Evolutionary conservation across 768 basidiomycete genomes (phyloP).

Genomic region (Lyophyllum decastes): DNA sequence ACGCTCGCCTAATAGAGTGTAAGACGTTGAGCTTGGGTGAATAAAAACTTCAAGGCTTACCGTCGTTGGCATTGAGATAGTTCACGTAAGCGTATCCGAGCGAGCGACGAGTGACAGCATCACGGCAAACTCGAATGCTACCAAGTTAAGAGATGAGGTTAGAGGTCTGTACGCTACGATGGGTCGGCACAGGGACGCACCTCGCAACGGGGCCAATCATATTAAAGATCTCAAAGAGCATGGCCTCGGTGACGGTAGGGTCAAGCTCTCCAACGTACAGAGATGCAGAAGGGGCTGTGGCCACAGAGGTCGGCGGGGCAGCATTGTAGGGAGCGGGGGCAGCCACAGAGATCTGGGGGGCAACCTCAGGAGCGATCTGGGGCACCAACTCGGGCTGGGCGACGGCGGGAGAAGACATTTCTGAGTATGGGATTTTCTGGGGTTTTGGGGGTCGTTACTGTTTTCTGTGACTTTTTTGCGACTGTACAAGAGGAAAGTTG

Average conservation of each 20-base stretch:
- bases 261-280: constrained; percentile 99
- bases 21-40: constrained; percentile 6
- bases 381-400: constrained; percentile 53
- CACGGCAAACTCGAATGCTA: constrained; percentile 99
- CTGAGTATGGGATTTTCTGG: constrained; percentile 40
- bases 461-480: constrained; percentile 76
- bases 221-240: constrained; percentile 99
- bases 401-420: constrained; percentile 62
- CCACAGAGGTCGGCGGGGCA: constrained; percentile 51
- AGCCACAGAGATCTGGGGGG: constrained; percentile 36
- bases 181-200: constrained; percentile 39
- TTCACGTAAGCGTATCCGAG: constrained; percentile 99
- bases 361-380: constrained; percentile 50
- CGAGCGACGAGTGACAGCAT: constrained; percentile 98
- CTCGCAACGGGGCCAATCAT: constrained; percentile 99
- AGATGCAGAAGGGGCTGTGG: constrained; percentile 81
- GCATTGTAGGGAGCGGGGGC: constrained; percentile 59
- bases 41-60: constrained; percentile 43
- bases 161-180: not conserved
- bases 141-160: not conserved
- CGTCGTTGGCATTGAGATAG: constrained; percentile 94
- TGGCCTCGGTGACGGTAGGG: constrained; percentile 96
- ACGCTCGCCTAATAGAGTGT: constrained; percentile 73
- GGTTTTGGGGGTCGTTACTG: constrained; percentile 85
- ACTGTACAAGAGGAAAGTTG: constrained; percentile 32